A percentile compares a stretch with the other conserved stretches of the same genome.
These are phyloP conservation scores for Acer campestre DNA, from an alignment of 345 rosid genomes.

Conservation along the genomic window DNA sequence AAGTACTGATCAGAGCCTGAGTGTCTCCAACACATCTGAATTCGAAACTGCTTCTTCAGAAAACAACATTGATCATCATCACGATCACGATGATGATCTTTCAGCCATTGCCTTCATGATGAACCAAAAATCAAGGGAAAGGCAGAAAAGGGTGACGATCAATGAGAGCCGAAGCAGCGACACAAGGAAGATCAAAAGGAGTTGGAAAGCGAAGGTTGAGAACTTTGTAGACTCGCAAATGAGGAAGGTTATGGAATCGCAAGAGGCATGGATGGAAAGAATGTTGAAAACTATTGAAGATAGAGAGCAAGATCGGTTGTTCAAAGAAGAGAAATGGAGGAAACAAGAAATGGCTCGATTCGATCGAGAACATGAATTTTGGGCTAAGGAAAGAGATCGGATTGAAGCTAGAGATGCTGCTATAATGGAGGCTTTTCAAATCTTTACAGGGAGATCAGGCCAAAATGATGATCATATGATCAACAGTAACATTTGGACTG, in stretches of 20 bases:
- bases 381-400: slow-evolving; percentile 61
- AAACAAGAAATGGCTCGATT: slow-evolving; percentile 47
- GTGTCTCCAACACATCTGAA: slow-evolving; percentile 52
- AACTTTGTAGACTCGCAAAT: slow-evolving; percentile 43
- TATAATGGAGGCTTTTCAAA: slow-evolving; percentile 48
- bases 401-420: slow-evolving; percentile 54
- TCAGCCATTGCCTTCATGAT: slow-evolving; percentile 55
- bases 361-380: slow-evolving; percentile 41
- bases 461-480: neutral
- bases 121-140: slow-evolving; percentile 33
- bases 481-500: slow-evolving; percentile 31
- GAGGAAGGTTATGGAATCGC: slow-evolving; percentile 49
- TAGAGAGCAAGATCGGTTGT: slow-evolving; percentile 48
- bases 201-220: slow-evolving; percentile 52
- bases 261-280: slow-evolving; percentile 66
- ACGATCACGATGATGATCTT: slow-evolving; percentile 29
- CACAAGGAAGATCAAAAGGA: slow-evolving; percentile 21
- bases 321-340: slow-evolving; percentile 56
- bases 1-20: slow-evolving; percentile 32
- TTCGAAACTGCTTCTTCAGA: slow-evolving; percentile 53
- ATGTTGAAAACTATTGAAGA: slow-evolving; percentile 54
- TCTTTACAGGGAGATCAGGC: slow-evolving; percentile 24
- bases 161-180: slow-evolving; percentile 25
- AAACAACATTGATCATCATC: slow-evolving; percentile 31
- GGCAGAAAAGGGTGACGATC: slow-evolving; percentile 24